Evolutionary conservation across 176 grass and related monocot species (phyloP).

Genomic region (Oropetium thomaeum): DNA sequence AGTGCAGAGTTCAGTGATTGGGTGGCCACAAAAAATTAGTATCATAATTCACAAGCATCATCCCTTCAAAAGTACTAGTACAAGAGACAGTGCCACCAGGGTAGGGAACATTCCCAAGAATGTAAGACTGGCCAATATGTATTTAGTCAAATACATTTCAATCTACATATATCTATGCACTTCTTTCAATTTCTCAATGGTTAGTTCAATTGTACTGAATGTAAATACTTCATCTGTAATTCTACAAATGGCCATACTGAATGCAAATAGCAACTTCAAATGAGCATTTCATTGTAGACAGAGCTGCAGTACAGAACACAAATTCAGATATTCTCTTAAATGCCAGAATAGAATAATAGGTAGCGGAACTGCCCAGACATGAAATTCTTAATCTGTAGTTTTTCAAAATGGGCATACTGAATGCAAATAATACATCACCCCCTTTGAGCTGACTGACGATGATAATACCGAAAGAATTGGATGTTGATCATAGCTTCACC

Average conservation of each 20-base stretch:
- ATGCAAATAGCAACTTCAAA: constrained; percentile 30
- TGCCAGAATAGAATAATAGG: constrained; percentile 14
- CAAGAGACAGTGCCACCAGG: background rate
- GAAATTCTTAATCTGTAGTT: constrained; percentile 4
- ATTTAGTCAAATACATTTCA: constrained; percentile 8
- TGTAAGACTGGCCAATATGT: background rate
- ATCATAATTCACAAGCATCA: constrained; percentile 22
- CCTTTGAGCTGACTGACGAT: constrained; percentile 30
- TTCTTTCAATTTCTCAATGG: constrained; percentile 14
- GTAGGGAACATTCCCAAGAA: constrained; percentile 25
- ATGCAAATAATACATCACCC: constrained; percentile 32
- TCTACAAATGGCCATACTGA: constrained; percentile 20
- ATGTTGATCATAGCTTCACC: constrained; percentile 27
- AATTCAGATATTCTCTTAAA: constrained; percentile 3
- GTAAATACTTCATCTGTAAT: background rate
- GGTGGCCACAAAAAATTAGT: background rate
- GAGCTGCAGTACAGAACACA: constrained; percentile 10
- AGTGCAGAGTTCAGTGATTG: constrained; percentile 4
- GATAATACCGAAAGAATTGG: background rate
- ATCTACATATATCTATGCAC: background rate
- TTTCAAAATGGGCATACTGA: constrained; percentile 20
- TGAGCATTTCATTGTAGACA: constrained; percentile 18
- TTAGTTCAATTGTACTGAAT: constrained; percentile 2
- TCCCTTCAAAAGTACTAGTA: background rate
- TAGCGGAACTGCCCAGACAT: background rate